Evolutionary conservation across 2,329 filamentous ascomycete species (phyloP).

Genomic region (Fusarium solani-melongenae): DNA sequence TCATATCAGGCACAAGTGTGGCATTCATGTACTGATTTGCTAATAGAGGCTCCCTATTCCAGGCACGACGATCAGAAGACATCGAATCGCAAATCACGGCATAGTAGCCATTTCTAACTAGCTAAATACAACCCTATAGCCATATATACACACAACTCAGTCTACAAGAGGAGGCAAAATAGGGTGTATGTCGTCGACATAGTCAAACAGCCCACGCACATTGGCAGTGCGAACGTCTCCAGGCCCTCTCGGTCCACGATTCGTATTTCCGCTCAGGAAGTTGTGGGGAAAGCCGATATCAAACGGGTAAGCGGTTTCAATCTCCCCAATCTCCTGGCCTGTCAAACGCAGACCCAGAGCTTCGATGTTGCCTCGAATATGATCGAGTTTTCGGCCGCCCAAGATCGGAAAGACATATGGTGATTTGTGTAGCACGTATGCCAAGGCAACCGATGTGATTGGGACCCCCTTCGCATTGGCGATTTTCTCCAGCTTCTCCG

Average conservation of each 20-base stretch:
- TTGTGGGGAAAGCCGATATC: slow-evolving; percentile 60
- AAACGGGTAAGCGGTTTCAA: slow-evolving; percentile 65
- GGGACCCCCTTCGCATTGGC: slow-evolving; percentile 61
- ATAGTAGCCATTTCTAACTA: not conserved
- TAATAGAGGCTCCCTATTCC: too few relatives aligned
- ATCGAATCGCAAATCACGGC: not conserved
- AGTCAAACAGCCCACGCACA: not conserved
- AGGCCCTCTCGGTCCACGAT: not conserved
- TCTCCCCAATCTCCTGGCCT: slow-evolving; percentile 59
- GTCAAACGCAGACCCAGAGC: slow-evolving; percentile 62
- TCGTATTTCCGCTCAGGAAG: not conserved
- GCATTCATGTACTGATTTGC: too few relatives aligned
- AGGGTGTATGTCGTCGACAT: not conserved
- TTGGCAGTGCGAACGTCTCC: not conserved
- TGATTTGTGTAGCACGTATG: slow-evolving; percentile 63
- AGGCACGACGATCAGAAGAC: too few relatives aligned
- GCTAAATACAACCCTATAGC: accelerated
- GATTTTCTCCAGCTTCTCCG: slow-evolving; percentile 69
- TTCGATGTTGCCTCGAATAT: slow-evolving; percentile 65
- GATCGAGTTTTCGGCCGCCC: slow-evolving; percentile 63
- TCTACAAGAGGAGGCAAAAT: not conserved
- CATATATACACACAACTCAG: not conserved
- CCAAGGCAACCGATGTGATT: slow-evolving; percentile 68
- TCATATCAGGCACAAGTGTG: too few relatives aligned
- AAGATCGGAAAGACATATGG: slow-evolving; percentile 65